Base-by-base conservation (phyloP, 2,329 filamentous ascomycete genomes). In the Aureobasidium uvarum region DNA sequence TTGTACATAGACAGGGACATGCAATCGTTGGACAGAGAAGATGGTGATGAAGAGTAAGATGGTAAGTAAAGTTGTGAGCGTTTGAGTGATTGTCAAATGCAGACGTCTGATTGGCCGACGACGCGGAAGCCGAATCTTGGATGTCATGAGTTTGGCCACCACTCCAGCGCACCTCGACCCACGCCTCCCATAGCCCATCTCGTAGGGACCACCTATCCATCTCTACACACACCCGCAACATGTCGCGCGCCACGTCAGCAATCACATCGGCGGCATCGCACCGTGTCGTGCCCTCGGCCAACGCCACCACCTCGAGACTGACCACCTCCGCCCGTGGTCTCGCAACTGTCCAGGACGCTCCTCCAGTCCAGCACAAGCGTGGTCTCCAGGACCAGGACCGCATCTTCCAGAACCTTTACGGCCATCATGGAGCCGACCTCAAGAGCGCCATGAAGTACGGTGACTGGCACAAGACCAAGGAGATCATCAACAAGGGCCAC, bases 391-490 rank as follows among this genome's bases (percentile, higher is more conserved):
- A 99, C 78, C 92, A 98, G 82, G 95, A 99, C 81, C 89, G 95
- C 74, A 99, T 99, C 80, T 99, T 99, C 82, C 93, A 96, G 83
- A 99, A 99, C 81, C 85, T 99, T 67, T 99, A 99, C 82, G 89
- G 92, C 74, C 92, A 95, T 77, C 92, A 91, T 81, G 92, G 92
- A 62, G 85, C 92, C 69, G 93, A 97, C 78, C 81, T 99, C 72
- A 94, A 95, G 83, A 92, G 88, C 76, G 93, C 95, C 63, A 93
- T 92, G 88, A 96, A 96, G 82, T 96, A 96, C 85, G 95, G 95
- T 72, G 95, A 98, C 79, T 99, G 95, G 95, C 87, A 99, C 83
- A 96, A 96, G 85, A 99, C 95, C 65, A 99, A 99, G 85, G 95
- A 99, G 78, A 99, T 99, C 66, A 80, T 99, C 67, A 81, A 92